Evolutionary conservation across 176 grass and related monocot species (phyloP), one percentile per base, ranked within the genome.

Genomic region (Bolboschoenus planiculmis): DNA sequence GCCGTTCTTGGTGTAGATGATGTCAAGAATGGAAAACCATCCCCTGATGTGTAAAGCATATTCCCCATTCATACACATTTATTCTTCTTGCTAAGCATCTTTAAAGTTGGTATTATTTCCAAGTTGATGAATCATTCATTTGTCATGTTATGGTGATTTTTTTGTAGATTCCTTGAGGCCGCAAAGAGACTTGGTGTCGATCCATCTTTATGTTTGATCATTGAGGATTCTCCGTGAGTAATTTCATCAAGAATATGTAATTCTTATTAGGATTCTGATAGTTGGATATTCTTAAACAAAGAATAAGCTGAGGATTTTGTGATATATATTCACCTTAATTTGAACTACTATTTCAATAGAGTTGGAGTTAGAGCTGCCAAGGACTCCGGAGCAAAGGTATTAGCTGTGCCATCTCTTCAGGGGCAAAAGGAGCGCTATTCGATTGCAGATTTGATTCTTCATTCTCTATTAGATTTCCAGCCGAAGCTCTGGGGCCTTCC

Each of bases 381-480:
- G 87, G 92, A 88, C 86, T 83, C 92, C 56, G 95, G 95, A 14
- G 92, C 85, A 26, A 92, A 92, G 77, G 95, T 90, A 18, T 79
- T 97, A 73, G 95, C 95, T 3, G 92, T 97, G 83, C 95, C 95
- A 82, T 97, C 95, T 40, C 92, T 94, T 29, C 90, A 88, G 88
- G 87, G 81, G 72, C 95, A 97, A 73, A 83, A 74, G 24, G 83
- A 92, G 21, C 35, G 20, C 21, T 97, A 92, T 79, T 83, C 84
- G 50, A 89, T 92, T 67, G 88, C 95, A 16, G 87, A 94, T 88
- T 48, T 37, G 30, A 72, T 94, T 51, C 88, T 97, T 71, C 91
- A 88, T 85, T 94, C 95, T 20, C 85, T 97, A 16, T 88, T 97
- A 53, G 95, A 97, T 54, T 97, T 97, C 39, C 40, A 94, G 71